Evolutionary conservation across 1,284 basidiomycete genomes (phyloP).

Genomic region (Papiliotrema terrestris): DNA sequence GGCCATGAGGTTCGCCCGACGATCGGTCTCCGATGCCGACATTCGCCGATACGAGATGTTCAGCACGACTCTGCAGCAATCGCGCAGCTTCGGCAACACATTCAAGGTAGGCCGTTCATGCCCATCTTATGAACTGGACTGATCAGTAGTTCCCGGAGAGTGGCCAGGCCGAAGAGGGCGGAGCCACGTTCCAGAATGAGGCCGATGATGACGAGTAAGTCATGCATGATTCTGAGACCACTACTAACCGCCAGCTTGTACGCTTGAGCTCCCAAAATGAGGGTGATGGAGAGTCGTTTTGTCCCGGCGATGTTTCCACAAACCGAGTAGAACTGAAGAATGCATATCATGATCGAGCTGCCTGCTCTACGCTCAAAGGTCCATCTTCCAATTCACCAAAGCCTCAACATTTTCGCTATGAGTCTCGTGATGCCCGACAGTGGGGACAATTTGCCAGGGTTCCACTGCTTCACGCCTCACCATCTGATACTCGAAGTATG

Average conservation of each 20-base stretch:
- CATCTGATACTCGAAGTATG: background rate
- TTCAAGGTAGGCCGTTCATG: constrained; percentile 33
- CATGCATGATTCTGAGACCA: background rate
- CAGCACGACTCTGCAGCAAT: constrained; percentile 46
- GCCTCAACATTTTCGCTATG: background rate
- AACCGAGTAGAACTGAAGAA: constrained; percentile 1
- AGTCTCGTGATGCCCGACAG: background rate
- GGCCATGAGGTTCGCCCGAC: constrained; percentile 60
- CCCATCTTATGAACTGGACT: constrained; percentile 1
- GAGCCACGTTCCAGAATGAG: constrained; percentile 49
- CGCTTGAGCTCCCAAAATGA: constrained; percentile 9
- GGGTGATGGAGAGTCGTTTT: background rate
- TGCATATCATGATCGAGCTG: background rate
- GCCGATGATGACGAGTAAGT: constrained; percentile 49
- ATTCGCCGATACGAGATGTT: constrained; percentile 62
- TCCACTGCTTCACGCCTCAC: background rate
- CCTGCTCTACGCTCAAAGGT: background rate
- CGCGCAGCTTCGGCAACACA: constrained; percentile 44
- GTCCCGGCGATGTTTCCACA: too few relatives aligned
- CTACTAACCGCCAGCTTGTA: constrained; percentile 16
- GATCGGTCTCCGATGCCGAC: constrained; percentile 89
- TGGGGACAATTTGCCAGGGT: background rate
- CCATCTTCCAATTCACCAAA: background rate
- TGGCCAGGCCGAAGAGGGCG: constrained; percentile 52
- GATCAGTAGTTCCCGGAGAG: constrained; percentile 86